Evolutionary conservation across 2,329 filamentous ascomycete genomes (phyloP).

Genomic region (Colletotrichum cordylinicola): DNA sequence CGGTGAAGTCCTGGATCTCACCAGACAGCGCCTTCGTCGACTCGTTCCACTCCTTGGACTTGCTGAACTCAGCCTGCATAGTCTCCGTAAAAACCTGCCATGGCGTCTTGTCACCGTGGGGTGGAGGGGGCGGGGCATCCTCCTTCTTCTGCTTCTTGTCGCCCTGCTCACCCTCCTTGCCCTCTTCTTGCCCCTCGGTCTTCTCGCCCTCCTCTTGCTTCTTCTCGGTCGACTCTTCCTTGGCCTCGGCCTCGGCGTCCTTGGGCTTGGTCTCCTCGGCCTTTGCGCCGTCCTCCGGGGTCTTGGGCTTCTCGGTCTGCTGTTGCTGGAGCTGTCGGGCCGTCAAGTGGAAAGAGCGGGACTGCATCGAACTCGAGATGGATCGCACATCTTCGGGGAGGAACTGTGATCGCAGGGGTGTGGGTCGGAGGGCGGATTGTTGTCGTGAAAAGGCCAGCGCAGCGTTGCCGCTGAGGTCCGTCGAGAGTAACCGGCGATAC

Average conservation of each 20-base stretch:
- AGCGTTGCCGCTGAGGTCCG: slow-evolving; percentile 28
- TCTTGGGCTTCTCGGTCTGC: slow-evolving; percentile 31
- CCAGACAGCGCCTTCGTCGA: slow-evolving; percentile 94
- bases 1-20: slow-evolving; percentile 87
- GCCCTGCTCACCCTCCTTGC: slow-evolving; percentile 37
- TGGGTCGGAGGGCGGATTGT: slow-evolving; percentile 33
- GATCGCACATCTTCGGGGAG: slow-evolving; percentile 44
- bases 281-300: slow-evolving; percentile 32
- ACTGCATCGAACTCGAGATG: slow-evolving; percentile 37
- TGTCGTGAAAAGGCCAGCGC: slow-evolving; percentile 30
- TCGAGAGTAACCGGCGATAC: slow-evolving; percentile 51
- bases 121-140: slow-evolving; percentile 83
- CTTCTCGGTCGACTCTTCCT: slow-evolving; percentile 33
- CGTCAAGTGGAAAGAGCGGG: slow-evolving; percentile 45
- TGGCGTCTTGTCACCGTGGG: slow-evolving; percentile 96
- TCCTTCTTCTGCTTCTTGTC: slow-evolving; percentile 66
- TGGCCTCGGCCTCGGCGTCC: slow-evolving; percentile 32
- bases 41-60: slow-evolving; percentile 99
- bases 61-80: slow-evolving; percentile 91
- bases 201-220: slow-evolving; percentile 50
- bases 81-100: slow-evolving; percentile 99
- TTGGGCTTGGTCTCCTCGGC: slow-evolving; percentile 46
- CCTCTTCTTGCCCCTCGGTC: slow-evolving; percentile 47
- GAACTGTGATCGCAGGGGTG: slow-evolving; percentile 52
- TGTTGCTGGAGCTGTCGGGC: slow-evolving; percentile 29